Evolutionary conservation across 345 rosid species (phyloP).

Genomic region (Brassica incana): DNA sequence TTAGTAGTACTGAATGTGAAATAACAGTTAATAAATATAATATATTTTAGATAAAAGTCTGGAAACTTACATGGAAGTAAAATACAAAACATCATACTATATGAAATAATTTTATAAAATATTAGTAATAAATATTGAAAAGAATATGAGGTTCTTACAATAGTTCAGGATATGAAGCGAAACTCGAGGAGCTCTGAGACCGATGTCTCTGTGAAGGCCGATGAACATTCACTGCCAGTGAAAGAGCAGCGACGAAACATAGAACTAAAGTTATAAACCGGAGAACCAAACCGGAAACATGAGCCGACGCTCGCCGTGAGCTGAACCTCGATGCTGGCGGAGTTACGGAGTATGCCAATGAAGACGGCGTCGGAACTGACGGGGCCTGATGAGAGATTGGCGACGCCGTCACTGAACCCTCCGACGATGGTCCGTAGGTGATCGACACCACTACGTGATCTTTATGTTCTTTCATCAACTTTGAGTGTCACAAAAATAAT

Average conservation of each 20-base stretch:
- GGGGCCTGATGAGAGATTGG: constrained; percentile 26
- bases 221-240: constrained; percentile 47
- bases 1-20: too few relatives aligned
- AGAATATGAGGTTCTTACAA: constrained; percentile 49
- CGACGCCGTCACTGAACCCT: constrained; percentile 45
- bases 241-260: constrained; percentile 64
- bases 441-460: constrained; percentile 34
- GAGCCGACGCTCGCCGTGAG: constrained; percentile 39
- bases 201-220: constrained; percentile 35
- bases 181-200: constrained; percentile 42
- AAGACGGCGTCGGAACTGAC: constrained; percentile 59
- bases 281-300: constrained; percentile 44
- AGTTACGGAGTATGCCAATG: constrained; percentile 52
- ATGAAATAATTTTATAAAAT: neutral
- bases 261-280: constrained; percentile 53
- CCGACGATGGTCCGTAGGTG: constrained; percentile 39
- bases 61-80: too few relatives aligned
- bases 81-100: neutral
- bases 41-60: too few relatives aligned
- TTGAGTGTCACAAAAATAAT: neutral
- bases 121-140: neutral
- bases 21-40: too few relatives aligned
- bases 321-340: constrained; percentile 42
- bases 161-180: constrained; percentile 52
- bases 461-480: constrained; percentile 32